These are phyloP conservation scores for Colletotrichum echinochloae DNA, from an alignment of 2,329 filamentous ascomycete species.

Conservation along the genomic window DNA sequence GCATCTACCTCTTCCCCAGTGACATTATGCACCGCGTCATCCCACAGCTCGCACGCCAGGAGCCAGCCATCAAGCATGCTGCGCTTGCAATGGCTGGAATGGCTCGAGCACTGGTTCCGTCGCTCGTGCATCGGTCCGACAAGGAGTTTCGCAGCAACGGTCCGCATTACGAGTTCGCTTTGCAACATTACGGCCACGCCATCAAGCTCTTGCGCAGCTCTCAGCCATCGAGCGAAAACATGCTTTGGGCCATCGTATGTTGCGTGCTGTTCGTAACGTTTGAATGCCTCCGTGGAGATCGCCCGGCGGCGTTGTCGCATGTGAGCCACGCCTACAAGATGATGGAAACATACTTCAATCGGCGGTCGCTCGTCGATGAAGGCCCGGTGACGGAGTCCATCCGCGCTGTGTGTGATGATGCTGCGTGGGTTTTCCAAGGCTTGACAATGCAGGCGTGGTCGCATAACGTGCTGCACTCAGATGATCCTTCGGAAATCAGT, in stretches of 20 bases:
- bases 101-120: slow-evolving; percentile 50
- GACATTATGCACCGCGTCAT: slow-evolving; percentile 51
- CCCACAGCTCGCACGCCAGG: slow-evolving; percentile 54
- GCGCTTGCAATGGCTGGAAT: slow-evolving; percentile 35
- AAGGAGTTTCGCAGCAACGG: slow-evolving; percentile 16
- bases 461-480: slow-evolving; percentile 25
- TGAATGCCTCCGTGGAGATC: slow-evolving; percentile 55
- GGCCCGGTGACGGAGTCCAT: slow-evolving; percentile 20
- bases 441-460: slow-evolving; percentile 38
- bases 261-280: slow-evolving; percentile 57
- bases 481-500: slow-evolving; percentile 8
- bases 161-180: slow-evolving; percentile 51
- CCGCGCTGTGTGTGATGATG: slow-evolving; percentile 31
- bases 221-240: slow-evolving; percentile 49
- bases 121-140: slow-evolving; percentile 36
- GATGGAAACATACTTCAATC: slow-evolving; percentile 35
- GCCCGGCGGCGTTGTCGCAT: slow-evolving; percentile 54
- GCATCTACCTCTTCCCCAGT: slow-evolving; percentile 48
- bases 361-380: not conserved
- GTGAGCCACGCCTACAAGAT: slow-evolving; percentile 50
- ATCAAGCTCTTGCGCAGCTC: slow-evolving; percentile 54
- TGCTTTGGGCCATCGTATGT: slow-evolving; percentile 54
- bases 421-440: slow-evolving; percentile 36
- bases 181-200: slow-evolving; percentile 55
- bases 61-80: slow-evolving; percentile 51